phyloP scores from a whole-genome alignment of 192 early-diverging fungal species.

The Coemansia sp. region DNA sequence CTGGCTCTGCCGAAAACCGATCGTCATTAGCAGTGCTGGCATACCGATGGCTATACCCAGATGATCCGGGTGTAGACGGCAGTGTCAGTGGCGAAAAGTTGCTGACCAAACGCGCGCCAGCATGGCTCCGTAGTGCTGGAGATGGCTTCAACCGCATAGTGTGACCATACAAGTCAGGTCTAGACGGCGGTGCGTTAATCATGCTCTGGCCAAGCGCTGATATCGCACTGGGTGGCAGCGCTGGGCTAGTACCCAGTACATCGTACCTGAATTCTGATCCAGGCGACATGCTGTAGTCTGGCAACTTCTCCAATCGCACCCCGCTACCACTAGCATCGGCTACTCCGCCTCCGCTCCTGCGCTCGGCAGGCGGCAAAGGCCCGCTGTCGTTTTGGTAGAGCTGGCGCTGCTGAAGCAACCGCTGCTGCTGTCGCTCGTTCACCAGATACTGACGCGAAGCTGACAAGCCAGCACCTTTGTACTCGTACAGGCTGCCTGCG shows the following conservation, averaged over 20 bases:
- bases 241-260: neutral
- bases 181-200: neutral
- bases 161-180: neutral
- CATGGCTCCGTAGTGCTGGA: constrained; percentile 12
- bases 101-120: constrained; percentile 35
- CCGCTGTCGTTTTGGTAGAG: constrained; percentile 8
- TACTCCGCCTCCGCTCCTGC: constrained; percentile 4
- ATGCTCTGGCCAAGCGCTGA: neutral
- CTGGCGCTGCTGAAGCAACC: constrained; percentile 32
- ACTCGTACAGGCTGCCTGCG: constrained; percentile 23
- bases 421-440: constrained; percentile 44
- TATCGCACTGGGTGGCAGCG: neutral
- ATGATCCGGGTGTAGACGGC: constrained; percentile 48
- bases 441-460: constrained; percentile 20
- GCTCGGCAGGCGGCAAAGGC: neutral
- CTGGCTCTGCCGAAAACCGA: neutral
- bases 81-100: constrained; percentile 52
- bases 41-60: constrained; percentile 12
- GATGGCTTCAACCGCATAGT: constrained; percentile 4
- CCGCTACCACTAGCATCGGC: constrained; percentile 1
- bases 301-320: neutral
- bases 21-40: constrained; percentile 8
- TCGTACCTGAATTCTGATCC: neutral
- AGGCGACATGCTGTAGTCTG: constrained; percentile 1
- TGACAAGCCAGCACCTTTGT: constrained; percentile 12